Evolutionary conservation across 2,329 filamentous ascomycete genomes (phyloP).

Genomic region (Sporothrix brasiliensis): DNA sequence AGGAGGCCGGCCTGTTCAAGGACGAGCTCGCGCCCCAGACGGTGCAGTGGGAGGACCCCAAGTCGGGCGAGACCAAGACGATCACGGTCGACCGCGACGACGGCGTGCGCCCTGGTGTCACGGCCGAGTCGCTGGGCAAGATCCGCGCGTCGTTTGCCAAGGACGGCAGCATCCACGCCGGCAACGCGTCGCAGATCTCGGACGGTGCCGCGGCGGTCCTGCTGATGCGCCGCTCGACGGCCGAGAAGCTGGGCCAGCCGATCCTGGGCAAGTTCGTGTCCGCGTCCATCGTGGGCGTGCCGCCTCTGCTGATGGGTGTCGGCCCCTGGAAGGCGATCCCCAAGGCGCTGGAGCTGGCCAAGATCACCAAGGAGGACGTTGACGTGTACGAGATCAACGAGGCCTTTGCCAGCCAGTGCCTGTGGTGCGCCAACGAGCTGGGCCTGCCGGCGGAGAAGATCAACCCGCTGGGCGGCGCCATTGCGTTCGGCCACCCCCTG

Average conservation of each 20-base stretch:
- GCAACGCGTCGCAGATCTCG: slow-evolving; percentile 93
- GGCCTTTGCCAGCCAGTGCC: slow-evolving; percentile 92
- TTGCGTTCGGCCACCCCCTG: slow-evolving; percentile 92
- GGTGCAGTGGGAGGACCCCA: slow-evolving; percentile 86
- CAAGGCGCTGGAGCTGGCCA: slow-evolving; percentile 83
- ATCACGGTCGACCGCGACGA: slow-evolving; percentile 86
- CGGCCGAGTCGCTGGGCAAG: slow-evolving; percentile 84
- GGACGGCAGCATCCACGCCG: slow-evolving; percentile 87
- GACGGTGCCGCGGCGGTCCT: slow-evolving; percentile 94
- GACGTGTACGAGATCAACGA: slow-evolving; percentile 99
- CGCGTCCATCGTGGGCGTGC: slow-evolving; percentile 82
- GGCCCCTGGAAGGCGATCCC: slow-evolving; percentile 97
- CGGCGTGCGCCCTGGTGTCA: slow-evolving; percentile 82
- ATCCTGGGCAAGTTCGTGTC: slow-evolving; percentile 92
- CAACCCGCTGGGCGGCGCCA: slow-evolving; percentile 95
- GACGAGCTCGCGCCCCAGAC: slow-evolving; percentile 87
- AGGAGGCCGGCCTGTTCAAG: slow-evolving; percentile 86
- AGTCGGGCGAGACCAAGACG: slow-evolving; percentile 81
- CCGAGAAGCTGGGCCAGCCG: slow-evolving; percentile 81
- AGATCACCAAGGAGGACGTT: slow-evolving; percentile 84
- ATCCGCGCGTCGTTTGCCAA: slow-evolving; percentile 89
- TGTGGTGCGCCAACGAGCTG: slow-evolving; percentile 91
- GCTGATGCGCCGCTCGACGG: slow-evolving; percentile 91
- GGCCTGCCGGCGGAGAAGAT: slow-evolving; percentile 82
- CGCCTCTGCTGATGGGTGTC: slow-evolving; percentile 92